phyloP scores from a whole-genome alignment of 1,139 yeast genomes.

The Saccharomyces hybrid region DNA sequence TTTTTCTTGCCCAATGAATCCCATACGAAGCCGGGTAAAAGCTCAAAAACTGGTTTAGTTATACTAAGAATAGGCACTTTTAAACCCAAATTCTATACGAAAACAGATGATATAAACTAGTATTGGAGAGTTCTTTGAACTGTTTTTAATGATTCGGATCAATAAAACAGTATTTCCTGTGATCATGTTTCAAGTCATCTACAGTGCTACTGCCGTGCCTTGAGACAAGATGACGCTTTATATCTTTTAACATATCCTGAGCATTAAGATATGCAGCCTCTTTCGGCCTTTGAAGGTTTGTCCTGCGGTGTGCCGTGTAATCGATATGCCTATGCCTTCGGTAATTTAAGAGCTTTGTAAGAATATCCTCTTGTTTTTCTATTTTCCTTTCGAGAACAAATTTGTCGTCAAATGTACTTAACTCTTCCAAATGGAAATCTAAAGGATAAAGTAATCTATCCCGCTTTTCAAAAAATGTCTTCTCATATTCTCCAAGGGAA shows the following conservation, averaged over 20 bases:
- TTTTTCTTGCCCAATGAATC: not conserved
- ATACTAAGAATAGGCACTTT: too few species aligned
- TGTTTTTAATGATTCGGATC: too few species aligned
- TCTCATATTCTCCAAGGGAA: not conserved
- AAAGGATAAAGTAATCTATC: not conserved
- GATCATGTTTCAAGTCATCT: not conserved
- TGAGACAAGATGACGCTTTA: not conserved
- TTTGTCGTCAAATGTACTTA: not conserved
- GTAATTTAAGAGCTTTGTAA: not conserved
- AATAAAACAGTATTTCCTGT: not conserved
- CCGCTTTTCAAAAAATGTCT: not conserved
- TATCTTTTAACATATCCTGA: not conserved
- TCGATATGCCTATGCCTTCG: not conserved
- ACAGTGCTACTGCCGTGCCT: not conserved
- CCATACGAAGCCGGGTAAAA: not conserved
- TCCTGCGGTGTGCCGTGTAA: not conserved
- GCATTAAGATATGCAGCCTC: not conserved
- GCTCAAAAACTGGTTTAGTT: too few species aligned
- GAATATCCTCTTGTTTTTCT: not conserved
- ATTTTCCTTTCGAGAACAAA: not conserved
- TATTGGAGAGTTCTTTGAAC: too few species aligned
- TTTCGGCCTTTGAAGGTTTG: not conserved
- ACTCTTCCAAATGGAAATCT: not conserved
- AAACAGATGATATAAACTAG: too few species aligned
- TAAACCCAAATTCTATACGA: not conserved